Evolutionary conservation across 805 yeast genomes (phyloP), one percentile per base, ranked within the genome.

Genomic region (Saccharomycopsis lassenensis): DNA sequence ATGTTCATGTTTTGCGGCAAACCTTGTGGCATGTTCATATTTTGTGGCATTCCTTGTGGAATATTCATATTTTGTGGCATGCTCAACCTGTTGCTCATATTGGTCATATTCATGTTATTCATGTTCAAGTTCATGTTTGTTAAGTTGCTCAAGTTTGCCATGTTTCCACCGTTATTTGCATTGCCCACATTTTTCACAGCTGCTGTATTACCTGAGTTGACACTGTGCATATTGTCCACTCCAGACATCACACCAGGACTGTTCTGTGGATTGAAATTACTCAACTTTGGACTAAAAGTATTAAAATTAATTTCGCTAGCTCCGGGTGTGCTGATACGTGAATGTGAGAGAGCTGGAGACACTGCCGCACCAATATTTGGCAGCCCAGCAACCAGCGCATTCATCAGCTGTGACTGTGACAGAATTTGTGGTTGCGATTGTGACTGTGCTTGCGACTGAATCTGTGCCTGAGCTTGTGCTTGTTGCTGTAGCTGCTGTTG

Each of bases 251-350:
- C 31, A 24, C 35, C 31, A 19, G 11, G 12, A 22, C 21, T 17
- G 16, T 21, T 20, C n/a, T 5, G 8, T 10, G 4, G 15, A 20
- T 31, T 36, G 5, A 22, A 18, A 14, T 15, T n/a, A 31, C 5
- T 15, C 12, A 37, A 17, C 18, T 37, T 27, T 8, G 41, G 41
- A 22, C 41, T 37, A 19, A 37, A 37, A 5, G 26, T 33, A 18
- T 20, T 19, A 15, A 37, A 37, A 23, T 27, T 33, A 12, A 37
- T 33, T 20, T 33, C 37, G 20, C 33, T 33, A 11, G 33, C 28
- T 10, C 5, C 33, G 4, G 41, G 41, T 10, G 41, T 37, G 18
- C 30, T 17, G 3, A 34, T 24, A 8, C 40, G 25, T 5, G 32
- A 27, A 11, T 30, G 34, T 16, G 23, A 35, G 17, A 37, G 12